These are phyloP conservation scores for Ophiosphaerella herpotricha DNA, from an alignment of 2,329 filamentous ascomycete genomes.

Conservation along the genomic window DNA sequence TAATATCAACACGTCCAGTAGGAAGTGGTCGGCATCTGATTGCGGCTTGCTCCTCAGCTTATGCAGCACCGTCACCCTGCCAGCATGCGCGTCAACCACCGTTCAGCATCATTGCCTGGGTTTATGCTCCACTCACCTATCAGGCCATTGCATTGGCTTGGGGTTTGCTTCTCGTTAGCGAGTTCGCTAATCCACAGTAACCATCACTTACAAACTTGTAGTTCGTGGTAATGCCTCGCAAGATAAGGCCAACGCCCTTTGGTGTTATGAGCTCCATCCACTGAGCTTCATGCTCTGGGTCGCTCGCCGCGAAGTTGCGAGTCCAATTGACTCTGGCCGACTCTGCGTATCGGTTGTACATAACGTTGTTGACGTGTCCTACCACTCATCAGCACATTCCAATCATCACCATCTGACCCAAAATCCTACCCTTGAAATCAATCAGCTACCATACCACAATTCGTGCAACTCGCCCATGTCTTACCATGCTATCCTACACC, in stretches of 20 bases:
- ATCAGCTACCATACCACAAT: constrained; percentile 7
- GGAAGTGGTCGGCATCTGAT: constrained; percentile 58
- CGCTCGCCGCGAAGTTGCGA: constrained; percentile 67
- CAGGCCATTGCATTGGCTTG: constrained; percentile 77
- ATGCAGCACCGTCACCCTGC: constrained; percentile 78
- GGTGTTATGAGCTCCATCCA: constrained; percentile 75
- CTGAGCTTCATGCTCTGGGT: constrained; percentile 62
- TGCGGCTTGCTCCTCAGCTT: constrained; percentile 65
- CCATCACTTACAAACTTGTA: constrained; percentile 77
- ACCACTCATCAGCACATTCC: constrained; percentile 21
- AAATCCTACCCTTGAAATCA: constrained; percentile 8
- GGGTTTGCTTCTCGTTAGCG: constrained; percentile 9
- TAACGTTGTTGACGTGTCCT: constrained; percentile 86
- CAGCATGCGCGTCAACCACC: background rate
- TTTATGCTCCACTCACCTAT: constrained; percentile 50
- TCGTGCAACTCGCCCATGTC: constrained; percentile 20
- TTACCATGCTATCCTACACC: constrained; percentile 59
- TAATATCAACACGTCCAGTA: constrained; percentile 67
- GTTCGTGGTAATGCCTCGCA: constrained; percentile 78
- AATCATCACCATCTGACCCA: background rate
- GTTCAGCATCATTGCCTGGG: background rate
- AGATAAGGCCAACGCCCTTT: constrained; percentile 70
- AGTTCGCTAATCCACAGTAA: background rate
- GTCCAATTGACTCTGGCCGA: constrained; percentile 80
- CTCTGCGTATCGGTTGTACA: constrained; percentile 83